Conservation (phyloP, 352 stramenopile species). For the Phytophthora pini region DNA sequence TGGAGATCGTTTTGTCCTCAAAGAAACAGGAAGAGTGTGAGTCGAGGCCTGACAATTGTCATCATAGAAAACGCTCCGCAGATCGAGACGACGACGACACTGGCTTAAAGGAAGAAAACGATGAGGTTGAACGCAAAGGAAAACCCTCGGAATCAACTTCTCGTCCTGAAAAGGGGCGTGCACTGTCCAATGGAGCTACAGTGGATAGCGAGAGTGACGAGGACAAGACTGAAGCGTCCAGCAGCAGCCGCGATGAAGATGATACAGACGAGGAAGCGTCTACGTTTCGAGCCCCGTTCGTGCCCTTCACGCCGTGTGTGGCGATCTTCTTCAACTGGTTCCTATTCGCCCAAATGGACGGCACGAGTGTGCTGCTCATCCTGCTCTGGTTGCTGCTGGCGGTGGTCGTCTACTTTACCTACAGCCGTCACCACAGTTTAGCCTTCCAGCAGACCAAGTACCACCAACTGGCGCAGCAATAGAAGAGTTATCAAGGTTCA, state of each 20-base stretch:
- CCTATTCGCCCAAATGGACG: conserved; percentile 84
- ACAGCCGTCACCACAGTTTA: conserved; percentile 77
- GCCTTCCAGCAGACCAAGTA: conserved; percentile 74
- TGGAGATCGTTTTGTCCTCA: conserved; percentile 27
- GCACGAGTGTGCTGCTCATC: conserved; percentile 67
- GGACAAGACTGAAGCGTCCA: conserved; percentile 19
- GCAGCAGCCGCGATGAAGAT: conserved; percentile 29
- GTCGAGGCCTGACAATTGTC: neutral
- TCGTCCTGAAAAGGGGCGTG: conserved; percentile 14
- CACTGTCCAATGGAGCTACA: conserved; percentile 10
- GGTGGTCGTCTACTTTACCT: conserved; percentile 69
- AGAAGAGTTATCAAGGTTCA: conserved; percentile 7
- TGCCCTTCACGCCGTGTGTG: conserved; percentile 79
- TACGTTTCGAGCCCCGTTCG: conserved; percentile 72
- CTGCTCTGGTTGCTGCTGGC: conserved; percentile 73
- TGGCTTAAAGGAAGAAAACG: conserved; percentile 5
- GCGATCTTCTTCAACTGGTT: conserved; percentile 92
- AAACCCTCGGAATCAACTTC: conserved; percentile 5
- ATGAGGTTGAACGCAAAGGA: neutral
- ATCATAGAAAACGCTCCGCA: conserved; percentile 23
- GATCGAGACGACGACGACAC: conserved; percentile 23
- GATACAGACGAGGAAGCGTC: conserved; percentile 39
- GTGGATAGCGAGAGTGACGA: conserved; percentile 24
- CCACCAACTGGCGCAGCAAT: conserved; percentile 51
- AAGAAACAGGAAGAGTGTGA: conserved; percentile 30